Evolutionary conservation across 2,329 filamentous ascomycete species (phyloP), one percentile per base, ranked within the genome.

Genomic region (Trichophyton verrucosum): DNA sequence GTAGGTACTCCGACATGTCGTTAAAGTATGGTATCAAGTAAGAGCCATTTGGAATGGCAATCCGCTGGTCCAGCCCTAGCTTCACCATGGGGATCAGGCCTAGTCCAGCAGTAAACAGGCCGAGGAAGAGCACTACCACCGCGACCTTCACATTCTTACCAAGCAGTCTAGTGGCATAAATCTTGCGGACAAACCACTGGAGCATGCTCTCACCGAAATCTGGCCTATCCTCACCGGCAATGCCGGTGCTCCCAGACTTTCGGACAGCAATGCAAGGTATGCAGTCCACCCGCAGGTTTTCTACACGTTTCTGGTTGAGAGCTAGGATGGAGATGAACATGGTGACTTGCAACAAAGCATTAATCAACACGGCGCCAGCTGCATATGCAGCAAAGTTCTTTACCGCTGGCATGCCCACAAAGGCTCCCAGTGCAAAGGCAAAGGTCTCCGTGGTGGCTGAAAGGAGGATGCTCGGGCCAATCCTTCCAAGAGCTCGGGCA

Each of bases 11-110:
- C 72, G 96, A 95, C 33, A 99, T 78, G 71, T 99, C 94, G 69
- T 97, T 91, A 75, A 99, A 99, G 74, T 96, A 99, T 8, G 88
- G 84, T 64, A 99, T 96, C 58, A 99, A 79, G 71, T 99, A 99
- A 0, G 92, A 97, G 68, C 89, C 91, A 65, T 88, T 89, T 0
- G 94, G 94, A 61, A 99, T 88, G 9, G 94, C 94, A 60, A 96
- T 92, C 17, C 94, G 86, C 75, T 99, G 94, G 69, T 99, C 94
- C 30, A 99, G 80, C 0, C 94, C 94, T 47, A 99, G 83, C 66
- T 92, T 76, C 17, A 99, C 85, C 65, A 86, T 83, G 0, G 94
- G 95, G 15, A 97, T 81, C 36, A 99, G 78, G 1, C 91, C 90
- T 24, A 99, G 74, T 9, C 87, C 90, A 20, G 88, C 88, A 0